Evolutionary conservation across 768 basidiomycete genomes (phyloP), one percentile per base, ranked within the genome.

Genomic region (Panaeolus cyanescens): DNA sequence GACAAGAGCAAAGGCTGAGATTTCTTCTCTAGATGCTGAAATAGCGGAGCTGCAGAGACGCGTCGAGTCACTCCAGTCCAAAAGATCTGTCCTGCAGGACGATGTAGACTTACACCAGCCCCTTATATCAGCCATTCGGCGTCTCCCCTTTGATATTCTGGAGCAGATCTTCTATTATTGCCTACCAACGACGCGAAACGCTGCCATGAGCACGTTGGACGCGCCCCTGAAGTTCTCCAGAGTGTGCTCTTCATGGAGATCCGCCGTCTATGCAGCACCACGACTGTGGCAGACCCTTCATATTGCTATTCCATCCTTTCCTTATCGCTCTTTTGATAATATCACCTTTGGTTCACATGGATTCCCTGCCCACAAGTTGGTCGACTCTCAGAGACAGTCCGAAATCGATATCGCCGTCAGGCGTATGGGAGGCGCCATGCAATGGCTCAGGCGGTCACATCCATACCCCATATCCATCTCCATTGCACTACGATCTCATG

Each of bases 281-380:
- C 57, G 55, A 2, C 37, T 73, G n/a, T 73, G 70, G 69, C 39
- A 62, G 0, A 61, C 56, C 5, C 31, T 67, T 4, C 62, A 68
- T 54, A 57, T 66, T 19, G 32, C 59, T 5, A 37, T 55, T 19
- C 55, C 55, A 13, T 56, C 55, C 12, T 56, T 33, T 22, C 31
- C 55, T 32, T 20, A 32, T n/a, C 55, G 32, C 17, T 22, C 55
- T 34, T 37, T 20, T 28, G 33, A 56, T 32, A 56, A 34, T 7
- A 31, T 34, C 55, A 56, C 17, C 45, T 50, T 50, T 50, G 45
- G 45, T 25, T 50, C 45, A 2, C 32, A 34, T 28, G 33, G 32
- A 8, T 33, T 19, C 34, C 36, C n/a, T 33, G 32, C 19, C 19
- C 32, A 10, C 19, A 33, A 37, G 25, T 31, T 32, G 9, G 19